Percentiles rank a stretch among this genome's conserved stretches.
Conservation (phyloP, 2,329 filamentous ascomycete genomes). For the Dothideomycetidae sp. region DNA sequence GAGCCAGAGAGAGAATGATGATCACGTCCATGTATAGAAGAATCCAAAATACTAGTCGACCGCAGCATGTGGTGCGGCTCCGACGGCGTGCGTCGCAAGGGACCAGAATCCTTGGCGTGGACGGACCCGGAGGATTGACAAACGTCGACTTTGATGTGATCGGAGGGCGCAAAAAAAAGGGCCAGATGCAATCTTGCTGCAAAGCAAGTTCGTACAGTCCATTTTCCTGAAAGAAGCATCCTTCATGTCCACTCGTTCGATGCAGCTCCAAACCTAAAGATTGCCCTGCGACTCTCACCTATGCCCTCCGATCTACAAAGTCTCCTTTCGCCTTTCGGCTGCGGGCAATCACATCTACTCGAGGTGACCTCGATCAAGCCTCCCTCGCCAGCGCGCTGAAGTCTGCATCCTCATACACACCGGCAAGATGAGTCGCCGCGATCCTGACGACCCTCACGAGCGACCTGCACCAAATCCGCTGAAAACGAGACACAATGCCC, state of each 20-base stretch:
- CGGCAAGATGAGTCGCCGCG: slow-evolving; percentile 6
- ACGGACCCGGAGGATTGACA: too few species aligned
- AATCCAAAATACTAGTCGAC: too few species aligned
- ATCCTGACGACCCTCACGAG: slow-evolving; percentile 4
- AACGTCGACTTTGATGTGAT: too few species aligned
- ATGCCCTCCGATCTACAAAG: slow-evolving; percentile 5
- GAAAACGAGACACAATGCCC: slow-evolving; percentile 8
- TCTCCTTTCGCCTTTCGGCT: slow-evolving; percentile 7
- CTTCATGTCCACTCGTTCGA: neutral
- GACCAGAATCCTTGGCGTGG: too few species aligned
- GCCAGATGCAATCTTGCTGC: too few species aligned
- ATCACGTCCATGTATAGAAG: too few species aligned
- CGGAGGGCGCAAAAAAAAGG: too few species aligned
- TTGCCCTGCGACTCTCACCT: slow-evolving; percentile 5
- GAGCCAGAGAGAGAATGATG: too few species aligned
- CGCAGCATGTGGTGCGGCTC: too few species aligned
- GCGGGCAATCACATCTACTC: slow-evolving; percentile 6
- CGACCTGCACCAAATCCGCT: slow-evolving; percentile 1
- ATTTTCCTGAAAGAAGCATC: too few species aligned
- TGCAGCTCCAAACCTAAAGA: neutral
- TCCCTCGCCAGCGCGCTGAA: neutral
- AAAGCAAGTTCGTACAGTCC: too few species aligned
- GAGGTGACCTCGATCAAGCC: slow-evolving; percentile 7
- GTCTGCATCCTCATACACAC: neutral
- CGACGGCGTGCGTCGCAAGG: too few species aligned